A percentile compares a stretch with the other conserved stretches of the same genome.
phyloP scores from a whole-genome alignment of 1,284 basidiomycete species.

The Baeospora myosura region DNA sequence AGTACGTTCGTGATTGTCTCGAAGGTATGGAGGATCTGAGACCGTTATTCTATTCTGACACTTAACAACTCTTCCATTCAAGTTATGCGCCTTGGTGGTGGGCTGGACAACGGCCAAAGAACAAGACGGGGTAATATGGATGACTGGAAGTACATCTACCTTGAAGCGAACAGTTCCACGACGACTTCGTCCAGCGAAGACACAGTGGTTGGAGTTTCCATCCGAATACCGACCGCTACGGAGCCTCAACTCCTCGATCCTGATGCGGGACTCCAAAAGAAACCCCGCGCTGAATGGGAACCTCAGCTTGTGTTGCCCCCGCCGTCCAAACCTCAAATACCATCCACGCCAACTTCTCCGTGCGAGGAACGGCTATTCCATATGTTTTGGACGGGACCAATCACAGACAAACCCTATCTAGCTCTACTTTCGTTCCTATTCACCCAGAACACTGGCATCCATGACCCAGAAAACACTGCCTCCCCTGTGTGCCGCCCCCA shows the following conservation, averaged over 20 bases:
- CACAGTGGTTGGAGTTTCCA: conserved; percentile 11
- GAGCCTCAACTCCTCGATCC: conserved; percentile 24
- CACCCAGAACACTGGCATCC: conserved; percentile 71
- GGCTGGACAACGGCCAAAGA: conserved; percentile 59
- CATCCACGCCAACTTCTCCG: conserved; percentile 52
- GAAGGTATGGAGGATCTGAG: no score
- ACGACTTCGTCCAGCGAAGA: conserved; percentile 9
- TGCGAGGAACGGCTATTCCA: conserved; percentile 69
- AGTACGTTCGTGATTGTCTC: conserved; percentile 14
- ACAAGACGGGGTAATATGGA: conserved; percentile 51
- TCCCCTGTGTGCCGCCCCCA: conserved; percentile 54
- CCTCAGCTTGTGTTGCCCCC: conserved; percentile 26
- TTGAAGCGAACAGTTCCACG: conserved; percentile 39
- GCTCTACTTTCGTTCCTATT: conserved; percentile 72
- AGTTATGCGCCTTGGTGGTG: conserved; percentile 61
- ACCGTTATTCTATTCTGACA: no score
- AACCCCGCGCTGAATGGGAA: conserved; percentile 35
- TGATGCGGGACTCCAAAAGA: conserved; percentile 34
- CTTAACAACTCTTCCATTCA: no score
- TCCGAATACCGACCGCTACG: conserved; percentile 5
- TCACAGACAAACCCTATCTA: conserved; percentile 78
- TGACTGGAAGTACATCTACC: conserved; percentile 63
- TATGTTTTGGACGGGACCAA: conserved; percentile 80
- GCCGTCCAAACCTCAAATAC: conserved; percentile 10
- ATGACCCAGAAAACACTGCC: conserved; percentile 34